Evolutionary conservation across 345 rosid genomes (phyloP), one percentile per base, ranked within the genome.

Genomic region (Eutrema heterophyllum): DNA sequence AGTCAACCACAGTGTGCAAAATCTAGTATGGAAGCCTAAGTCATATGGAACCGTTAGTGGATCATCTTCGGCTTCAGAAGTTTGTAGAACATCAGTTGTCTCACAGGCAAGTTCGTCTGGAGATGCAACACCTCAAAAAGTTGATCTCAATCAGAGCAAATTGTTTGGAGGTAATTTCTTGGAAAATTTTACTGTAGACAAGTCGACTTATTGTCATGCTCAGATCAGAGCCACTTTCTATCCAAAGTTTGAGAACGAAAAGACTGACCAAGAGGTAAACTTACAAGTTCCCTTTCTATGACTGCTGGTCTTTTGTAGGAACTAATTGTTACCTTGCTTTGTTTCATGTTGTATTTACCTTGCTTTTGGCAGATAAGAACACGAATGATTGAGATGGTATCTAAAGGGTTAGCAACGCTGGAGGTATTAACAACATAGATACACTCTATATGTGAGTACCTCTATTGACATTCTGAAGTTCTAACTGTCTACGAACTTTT

Each of bases 211-310:
- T 66, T 74, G 92, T 26, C 77, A 51, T 50, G 96, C 97, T 8
- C 91, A 89, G 81, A 84, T 95, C 45, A 88, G 97, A 83, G 99
- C 99, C 64, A 86, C 97, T 60, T 95, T 95, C 79, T 95, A 95
- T 78, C 99, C 97, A 35, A 95, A 95, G 77, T 95, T 95, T 52
- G 99, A 95, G 78, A 95, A 95, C 52, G 99, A 95, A 83, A 92
- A 95, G 86, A 83, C 99, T 51, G 99, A 95, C 80, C 97, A 95
- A 74, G 97, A 95, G 97, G 99, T 92, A 77, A 0, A 0, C 1
- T 57, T 13, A 65, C 57, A 40, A 33, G 50, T 52, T 24, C 36
- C 16, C 29, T 57, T 29, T 69, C 38, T 43, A 33, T 13, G 41
- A 59, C 14, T 7, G 21, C 14, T 15, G 29, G 10, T 53, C 15